These are phyloP conservation scores for Mycena maculata DNA, from an alignment of 768 basidiomycete genomes.

Conservation along the genomic window DNA sequence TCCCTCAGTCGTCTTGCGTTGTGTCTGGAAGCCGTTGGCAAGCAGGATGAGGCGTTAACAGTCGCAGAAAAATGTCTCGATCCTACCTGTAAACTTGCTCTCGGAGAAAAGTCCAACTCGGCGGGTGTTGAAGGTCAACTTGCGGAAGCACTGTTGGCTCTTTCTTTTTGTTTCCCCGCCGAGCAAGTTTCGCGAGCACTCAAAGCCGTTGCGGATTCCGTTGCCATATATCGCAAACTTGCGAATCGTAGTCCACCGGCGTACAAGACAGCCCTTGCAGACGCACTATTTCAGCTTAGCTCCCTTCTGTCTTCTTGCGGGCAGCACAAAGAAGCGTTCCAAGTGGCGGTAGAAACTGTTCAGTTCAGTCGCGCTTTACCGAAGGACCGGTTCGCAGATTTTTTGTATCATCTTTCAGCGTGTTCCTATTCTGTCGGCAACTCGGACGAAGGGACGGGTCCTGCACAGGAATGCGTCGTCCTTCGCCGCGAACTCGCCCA, in stretches of 20 bases:
- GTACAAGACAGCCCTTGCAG: background rate
- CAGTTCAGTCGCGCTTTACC: slow-evolving; percentile 8
- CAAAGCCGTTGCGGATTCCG: slow-evolving; percentile 15
- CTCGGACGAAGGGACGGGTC: slow-evolving; percentile 1
- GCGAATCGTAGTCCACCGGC: background rate
- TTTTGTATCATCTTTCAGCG: slow-evolving; percentile 24
- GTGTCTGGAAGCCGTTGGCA: slow-evolving; percentile 17
- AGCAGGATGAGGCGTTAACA: background rate
- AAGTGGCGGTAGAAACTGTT: slow-evolving; percentile 19
- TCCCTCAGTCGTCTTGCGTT: slow-evolving; percentile 27
- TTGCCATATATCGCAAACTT: slow-evolving; percentile 21
- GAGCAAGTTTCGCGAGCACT: background rate
- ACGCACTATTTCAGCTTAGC: slow-evolving; percentile 23
- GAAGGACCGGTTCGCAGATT: slow-evolving; percentile 20
- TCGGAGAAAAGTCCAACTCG: background rate
- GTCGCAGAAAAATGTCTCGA: slow-evolving; percentile 21
- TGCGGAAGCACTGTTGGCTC: slow-evolving; percentile 20
- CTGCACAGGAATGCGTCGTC: slow-evolving; percentile 23
- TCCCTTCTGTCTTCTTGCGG: slow-evolving; percentile 10
- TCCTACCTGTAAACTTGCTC: background rate
- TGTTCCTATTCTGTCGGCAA: slow-evolving; percentile 23
- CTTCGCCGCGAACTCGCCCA: slow-evolving; percentile 13
- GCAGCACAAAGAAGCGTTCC: slow-evolving; percentile 15
- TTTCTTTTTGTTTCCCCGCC: slow-evolving; percentile 18
- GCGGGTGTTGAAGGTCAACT: slow-evolving; percentile 6